These are phyloP conservation scores for Phycomyces blakesleeanus DNA, from an alignment of 192 early-diverging fungal genomes.

Conservation along the genomic window DNA sequence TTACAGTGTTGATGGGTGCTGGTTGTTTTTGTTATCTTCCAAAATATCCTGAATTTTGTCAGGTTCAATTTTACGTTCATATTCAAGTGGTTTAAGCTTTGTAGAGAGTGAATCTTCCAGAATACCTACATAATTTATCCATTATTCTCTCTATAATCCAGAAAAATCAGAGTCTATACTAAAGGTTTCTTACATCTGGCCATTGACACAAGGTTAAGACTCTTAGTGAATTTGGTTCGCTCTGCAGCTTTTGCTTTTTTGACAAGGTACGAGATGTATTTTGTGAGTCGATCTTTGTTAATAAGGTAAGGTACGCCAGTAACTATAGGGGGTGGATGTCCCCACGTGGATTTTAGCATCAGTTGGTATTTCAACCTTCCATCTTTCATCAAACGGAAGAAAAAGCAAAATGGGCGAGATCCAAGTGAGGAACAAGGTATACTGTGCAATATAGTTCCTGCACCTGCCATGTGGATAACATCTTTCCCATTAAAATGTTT, in stretches of 20 bases:
- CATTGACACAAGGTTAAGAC: too few relatives aligned
- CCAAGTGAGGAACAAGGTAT: neutral
- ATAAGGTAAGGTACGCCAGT: neutral
- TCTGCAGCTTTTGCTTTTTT: too few relatives aligned
- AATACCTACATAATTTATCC: too few relatives aligned
- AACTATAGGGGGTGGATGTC: neutral
- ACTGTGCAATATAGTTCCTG: neutral
- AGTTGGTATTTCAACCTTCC: neutral
- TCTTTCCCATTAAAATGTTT: neutral
- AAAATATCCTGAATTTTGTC: neutral
- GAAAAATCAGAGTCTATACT: too few relatives aligned
- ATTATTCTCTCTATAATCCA: too few relatives aligned
- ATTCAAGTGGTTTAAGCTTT: too few relatives aligned
- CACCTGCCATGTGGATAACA: neutral
- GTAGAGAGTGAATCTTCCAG: too few relatives aligned
- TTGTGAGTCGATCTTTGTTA: neutral
- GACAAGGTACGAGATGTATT: too few relatives aligned
- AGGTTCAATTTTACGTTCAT: neutral
- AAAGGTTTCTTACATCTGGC: too few relatives aligned
- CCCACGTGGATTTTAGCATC: neutral
- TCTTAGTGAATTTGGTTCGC: too few relatives aligned
- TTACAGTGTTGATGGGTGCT: neutral
- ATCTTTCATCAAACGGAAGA: neutral
- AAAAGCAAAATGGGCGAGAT: neutral
- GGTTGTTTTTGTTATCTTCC: neutral